Base-by-base conservation (phyloP, 768 basidiomycete genomes). In the Pleurotus salmoneostramineus region DNA sequence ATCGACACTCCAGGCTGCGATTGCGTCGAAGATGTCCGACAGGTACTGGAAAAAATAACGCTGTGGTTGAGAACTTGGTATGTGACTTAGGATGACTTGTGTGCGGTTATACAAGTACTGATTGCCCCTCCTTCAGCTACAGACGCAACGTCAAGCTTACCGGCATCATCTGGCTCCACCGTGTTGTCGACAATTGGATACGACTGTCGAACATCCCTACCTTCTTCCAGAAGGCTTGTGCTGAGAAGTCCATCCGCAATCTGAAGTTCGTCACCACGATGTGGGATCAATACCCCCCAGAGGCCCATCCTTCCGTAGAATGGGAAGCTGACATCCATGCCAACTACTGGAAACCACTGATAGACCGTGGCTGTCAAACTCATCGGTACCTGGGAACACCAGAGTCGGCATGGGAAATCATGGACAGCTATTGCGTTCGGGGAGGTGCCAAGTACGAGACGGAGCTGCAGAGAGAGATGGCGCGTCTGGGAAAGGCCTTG, bases 141-240 rank as follows among this genome's bases (percentile, higher is more conserved):
- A 55, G 43, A 55, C 36, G 52, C 36, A 55, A 55, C 36, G 52
- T 55, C 52, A 55, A 55, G 34, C 52, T 37, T n/a, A 55, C 52
- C 5, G 52, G 37, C 15, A 31, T 55, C 17, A 21, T 55, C 52
- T 55, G 52, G 52, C 52, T 55, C 21, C 52, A 55, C 40, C 52
- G 52, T n/a, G 32, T 55, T 17, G 52, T 55, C 52, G 52, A 55
- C 15, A 55, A 55, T 40, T 55, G 52, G 52, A 27, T 55, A 27
- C 36, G 40, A 17, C 52, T 37, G 2, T 40, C 36, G 15, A 31
- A 43, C 6, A 55, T 55, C 21, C 52, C 52, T 40, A 17, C 27
- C 10, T 55, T 36, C 52, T 43, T 55, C 52, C 35, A 55, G 32
- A 36, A 40, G 10, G 40, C 40, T 10, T 55, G 52, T 4, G 52